These are phyloP conservation scores for Heterobasidion occidentale DNA, from an alignment of 1,284 basidiomycete genomes.

Conservation along the genomic window DNA sequence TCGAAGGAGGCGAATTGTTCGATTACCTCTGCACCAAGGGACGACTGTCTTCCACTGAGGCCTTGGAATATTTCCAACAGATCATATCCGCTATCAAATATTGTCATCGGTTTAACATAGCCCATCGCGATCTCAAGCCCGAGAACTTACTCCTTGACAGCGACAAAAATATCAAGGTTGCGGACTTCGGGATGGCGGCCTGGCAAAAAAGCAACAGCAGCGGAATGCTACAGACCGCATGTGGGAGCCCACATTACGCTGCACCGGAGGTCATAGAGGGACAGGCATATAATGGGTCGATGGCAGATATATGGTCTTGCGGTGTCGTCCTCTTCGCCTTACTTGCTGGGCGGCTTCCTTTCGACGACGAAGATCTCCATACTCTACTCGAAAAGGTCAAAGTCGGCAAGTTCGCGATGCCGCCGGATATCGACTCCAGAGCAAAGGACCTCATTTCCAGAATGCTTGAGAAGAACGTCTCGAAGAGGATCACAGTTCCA, in stretches of 20 bases:
- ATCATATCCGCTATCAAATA: conserved; percentile 94
- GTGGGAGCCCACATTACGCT: conserved; percentile 96
- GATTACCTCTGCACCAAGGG: conserved; percentile 88
- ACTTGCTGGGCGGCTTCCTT: conserved; percentile 87
- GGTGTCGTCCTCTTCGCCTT: conserved; percentile 94
- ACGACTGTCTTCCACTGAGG: conserved; percentile 73
- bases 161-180: conserved; percentile 89
- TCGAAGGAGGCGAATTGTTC: conserved; percentile 96
- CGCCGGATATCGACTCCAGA: conserved; percentile 64
- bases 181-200: conserved; percentile 99
- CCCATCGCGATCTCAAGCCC: conserved; percentile 95
- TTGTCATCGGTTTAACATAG: conserved; percentile 95
- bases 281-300: conserved; percentile 81
- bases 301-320: conserved; percentile 97
- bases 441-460: conserved; percentile 80
- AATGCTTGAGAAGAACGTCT: conserved; percentile 86
- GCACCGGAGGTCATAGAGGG: conserved; percentile 93
- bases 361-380: conserved; percentile 82
- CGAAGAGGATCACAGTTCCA: conserved; percentile 80
- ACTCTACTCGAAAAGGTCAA: conserved; percentile 81
- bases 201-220: conserved; percentile 61
- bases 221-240: conserved; percentile 80
- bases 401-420: conserved; percentile 79
- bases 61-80: conserved; percentile 93
- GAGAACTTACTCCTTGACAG: conserved; percentile 90